Base-by-base conservation (phyloP, 305 asterid genomes). In the Ilex paraguariensis region DNA sequence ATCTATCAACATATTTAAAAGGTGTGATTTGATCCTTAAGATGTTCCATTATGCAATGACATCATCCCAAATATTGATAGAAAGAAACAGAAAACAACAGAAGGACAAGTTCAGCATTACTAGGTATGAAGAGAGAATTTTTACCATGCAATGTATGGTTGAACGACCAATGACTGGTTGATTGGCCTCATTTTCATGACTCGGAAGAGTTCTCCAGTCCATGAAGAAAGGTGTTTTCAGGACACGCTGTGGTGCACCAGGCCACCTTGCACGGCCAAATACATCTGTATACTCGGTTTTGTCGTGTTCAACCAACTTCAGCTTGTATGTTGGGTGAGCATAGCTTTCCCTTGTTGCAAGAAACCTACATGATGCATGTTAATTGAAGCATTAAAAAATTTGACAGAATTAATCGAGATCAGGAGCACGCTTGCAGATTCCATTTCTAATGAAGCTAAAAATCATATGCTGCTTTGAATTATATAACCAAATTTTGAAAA, bases 191-290 rank as follows among this genome's bases (percentile, higher is more conserved):
- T 91, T 84, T 75, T 78, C 95, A 36, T 83, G 54, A 50, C 75
- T 65, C 0, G 96, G 90, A 16, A 88, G 88, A 66, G 62, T 66
- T 67, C 78, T 79, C 95, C 95, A 86, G 0, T 91, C 86, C 81
- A 72, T 45, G 78, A 80, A 88, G 73, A 84, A 91, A 0, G 86
- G 90, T 21, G 95, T 88, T 74, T 75, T 71, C 42, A 91, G 54
- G 66, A 81, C 95, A 7, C 98, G 98, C 0, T 88, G 96, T 53
- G 95, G 96, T 17, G 98, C 98, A 28, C 68, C 89, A 0, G 98
- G 96, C 96, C 96, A 91, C 77, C 98, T 78, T 45, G 95, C 95
- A 4, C 98, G 95, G 10, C 98, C 98, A 71, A 84, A 91, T 21
- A 91, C 74, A 50, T 80, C 71, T 2, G 98, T 88, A 70, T 91